A percentile compares a stretch with the other conserved stretches of the same genome.
Evolutionary conservation across 352 stramenopile genomes (phyloP).

Genomic region (Phytophthora colocasiae): DNA sequence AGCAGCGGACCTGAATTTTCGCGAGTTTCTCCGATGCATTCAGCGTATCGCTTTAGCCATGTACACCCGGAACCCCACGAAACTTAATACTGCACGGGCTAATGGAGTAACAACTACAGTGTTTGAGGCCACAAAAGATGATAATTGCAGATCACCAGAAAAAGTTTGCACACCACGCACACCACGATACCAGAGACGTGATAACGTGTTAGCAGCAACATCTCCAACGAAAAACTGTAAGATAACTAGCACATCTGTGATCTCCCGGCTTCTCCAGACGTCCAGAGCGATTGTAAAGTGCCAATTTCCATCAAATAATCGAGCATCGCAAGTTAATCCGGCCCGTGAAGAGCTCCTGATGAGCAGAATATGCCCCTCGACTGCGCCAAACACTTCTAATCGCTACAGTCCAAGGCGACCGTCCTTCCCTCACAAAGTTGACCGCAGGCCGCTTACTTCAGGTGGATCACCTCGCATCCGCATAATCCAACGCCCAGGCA

Average conservation of each 20-base stretch:
- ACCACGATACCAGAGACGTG: constrained; percentile 57
- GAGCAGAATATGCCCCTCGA: constrained; percentile 4
- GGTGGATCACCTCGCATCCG: constrained; percentile 52
- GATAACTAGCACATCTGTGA: constrained; percentile 70
- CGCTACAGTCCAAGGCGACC: constrained; percentile 17
- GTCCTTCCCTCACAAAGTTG: constrained; percentile 18
- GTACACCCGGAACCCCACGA: constrained; percentile 44
- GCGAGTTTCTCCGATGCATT: constrained; percentile 76
- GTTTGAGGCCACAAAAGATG: constrained; percentile 65
- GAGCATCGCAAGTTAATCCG: constrained; percentile 1
- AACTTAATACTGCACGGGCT: constrained; percentile 11
- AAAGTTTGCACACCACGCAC: constrained; percentile 32
- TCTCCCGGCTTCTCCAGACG: constrained; percentile 61
- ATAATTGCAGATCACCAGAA: constrained; percentile 33
- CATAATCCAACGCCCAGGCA: constrained; percentile 45
- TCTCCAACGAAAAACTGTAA: constrained; percentile 64
- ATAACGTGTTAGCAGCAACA: constrained; percentile 53
- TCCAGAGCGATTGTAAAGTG: constrained; percentile 45
- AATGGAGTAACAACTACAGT: constrained; percentile 55
- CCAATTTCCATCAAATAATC: constrained; percentile 19
- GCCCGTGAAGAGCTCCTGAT: not conserved
- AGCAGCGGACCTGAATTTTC: constrained; percentile 66
- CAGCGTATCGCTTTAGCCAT: constrained; percentile 77
- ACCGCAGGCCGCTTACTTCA: constrained; percentile 46
- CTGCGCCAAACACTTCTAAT: not conserved